phyloP scores from a whole-genome alignment of 1,284 basidiomycete species.

The Ustilago xerochloae region DNA sequence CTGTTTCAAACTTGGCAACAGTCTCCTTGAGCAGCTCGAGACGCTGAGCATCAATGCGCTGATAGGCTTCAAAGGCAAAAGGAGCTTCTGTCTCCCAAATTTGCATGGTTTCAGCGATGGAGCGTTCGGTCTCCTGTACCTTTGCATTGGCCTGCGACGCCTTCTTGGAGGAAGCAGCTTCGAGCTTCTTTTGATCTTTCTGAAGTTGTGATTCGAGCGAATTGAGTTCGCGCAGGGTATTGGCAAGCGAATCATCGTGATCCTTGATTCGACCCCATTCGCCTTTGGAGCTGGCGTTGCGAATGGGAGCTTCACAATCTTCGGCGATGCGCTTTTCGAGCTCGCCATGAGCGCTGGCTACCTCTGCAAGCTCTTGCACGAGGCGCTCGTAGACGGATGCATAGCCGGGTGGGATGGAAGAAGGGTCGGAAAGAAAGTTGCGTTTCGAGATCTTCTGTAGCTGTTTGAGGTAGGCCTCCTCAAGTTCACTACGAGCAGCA shows the following conservation, averaged over 20 bases:
- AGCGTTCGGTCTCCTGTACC: slow-evolving; percentile 53
- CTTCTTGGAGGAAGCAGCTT: slow-evolving; percentile 60
- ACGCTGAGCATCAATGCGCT: slow-evolving; percentile 59
- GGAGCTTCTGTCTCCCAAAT: slow-evolving; percentile 61
- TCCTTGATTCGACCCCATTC: slow-evolving; percentile 58
- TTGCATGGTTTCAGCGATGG: slow-evolving; percentile 49
- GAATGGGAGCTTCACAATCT: slow-evolving; percentile 66
- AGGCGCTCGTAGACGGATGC: slow-evolving; percentile 64
- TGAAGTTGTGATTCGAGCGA: slow-evolving; percentile 62
- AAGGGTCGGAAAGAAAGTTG: slow-evolving; percentile 66
- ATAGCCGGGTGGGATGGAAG: slow-evolving; percentile 59
- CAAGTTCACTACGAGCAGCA: slow-evolving; percentile 70
- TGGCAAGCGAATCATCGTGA: slow-evolving; percentile 60
- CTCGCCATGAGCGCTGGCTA: slow-evolving; percentile 59
- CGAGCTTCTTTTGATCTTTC: slow-evolving; percentile 63
- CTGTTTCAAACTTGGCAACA: slow-evolving; percentile 60
- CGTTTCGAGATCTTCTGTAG: slow-evolving; percentile 70
- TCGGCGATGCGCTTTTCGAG: slow-evolving; percentile 60
- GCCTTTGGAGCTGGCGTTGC: slow-evolving; percentile 54
- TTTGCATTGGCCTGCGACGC: slow-evolving; percentile 50
- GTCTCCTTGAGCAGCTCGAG: slow-evolving; percentile 62
- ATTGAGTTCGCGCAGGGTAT: slow-evolving; percentile 59
- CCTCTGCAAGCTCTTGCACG: slow-evolving; percentile 62
- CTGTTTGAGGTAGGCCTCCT: slow-evolving; percentile 70
- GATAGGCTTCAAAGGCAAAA: slow-evolving; percentile 58